phyloP scores from a whole-genome alignment of 2,329 filamentous ascomycete species.

The Chaetomium strumarium region DNA sequence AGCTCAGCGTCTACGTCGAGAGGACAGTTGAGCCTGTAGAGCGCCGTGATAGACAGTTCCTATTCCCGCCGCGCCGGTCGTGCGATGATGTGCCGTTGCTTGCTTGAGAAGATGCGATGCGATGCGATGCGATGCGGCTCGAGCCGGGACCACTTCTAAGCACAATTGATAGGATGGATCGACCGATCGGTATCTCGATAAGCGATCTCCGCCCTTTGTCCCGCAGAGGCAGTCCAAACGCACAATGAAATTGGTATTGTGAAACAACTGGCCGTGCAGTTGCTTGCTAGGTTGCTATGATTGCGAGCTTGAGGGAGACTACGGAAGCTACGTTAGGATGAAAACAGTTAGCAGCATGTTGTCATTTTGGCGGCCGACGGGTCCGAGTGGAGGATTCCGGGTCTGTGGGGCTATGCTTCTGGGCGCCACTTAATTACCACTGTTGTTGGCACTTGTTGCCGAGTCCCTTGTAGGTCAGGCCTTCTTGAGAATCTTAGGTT shows the following conservation, averaged over 20 bases:
- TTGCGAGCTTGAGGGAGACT: not conserved
- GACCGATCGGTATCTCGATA: slow-evolving; percentile 7
- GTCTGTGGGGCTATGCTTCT: slow-evolving; percentile 6
- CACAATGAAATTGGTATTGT: not conserved
- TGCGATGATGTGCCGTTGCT: not conserved
- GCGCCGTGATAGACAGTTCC: not conserved
- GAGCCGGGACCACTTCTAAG: not conserved
- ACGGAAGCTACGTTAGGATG: not conserved
- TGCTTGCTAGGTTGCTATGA: not conserved
- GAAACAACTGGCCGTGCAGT: slow-evolving; percentile 6
- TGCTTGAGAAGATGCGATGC: not conserved
- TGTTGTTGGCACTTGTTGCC: too few species aligned
- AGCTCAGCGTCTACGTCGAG: not conserved
- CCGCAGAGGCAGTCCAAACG: not conserved
- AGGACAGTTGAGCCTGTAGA: not conserved
- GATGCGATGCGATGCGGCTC: slow-evolving; percentile 1
- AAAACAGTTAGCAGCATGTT: slow-evolving; percentile 15
- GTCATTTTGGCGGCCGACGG: slow-evolving; percentile 13
- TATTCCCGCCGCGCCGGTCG: not conserved
- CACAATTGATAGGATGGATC: not conserved
- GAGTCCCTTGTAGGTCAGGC: not conserved
- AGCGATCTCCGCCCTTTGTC: slow-evolving; percentile 5
- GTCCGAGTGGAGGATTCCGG: slow-evolving; percentile 6
- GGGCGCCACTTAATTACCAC: slow-evolving; percentile 4
- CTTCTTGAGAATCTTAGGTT: not conserved